A percentile compares a stretch with the other conserved stretches of the same genome.
phyloP scores from a whole-genome alignment of 1,284 basidiomycete species.

The Ganoderma lingzhi region DNA sequence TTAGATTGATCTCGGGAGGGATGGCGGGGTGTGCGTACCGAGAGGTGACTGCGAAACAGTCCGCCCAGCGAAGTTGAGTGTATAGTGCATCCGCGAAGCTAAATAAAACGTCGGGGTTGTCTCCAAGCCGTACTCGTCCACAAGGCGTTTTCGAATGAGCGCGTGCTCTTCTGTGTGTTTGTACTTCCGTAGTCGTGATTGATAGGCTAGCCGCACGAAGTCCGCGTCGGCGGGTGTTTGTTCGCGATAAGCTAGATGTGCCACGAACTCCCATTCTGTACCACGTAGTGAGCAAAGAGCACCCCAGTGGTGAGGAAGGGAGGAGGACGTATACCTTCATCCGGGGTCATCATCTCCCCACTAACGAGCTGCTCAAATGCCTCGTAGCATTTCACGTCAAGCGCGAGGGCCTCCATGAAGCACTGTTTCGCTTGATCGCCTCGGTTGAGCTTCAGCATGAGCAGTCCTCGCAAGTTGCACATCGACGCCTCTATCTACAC shows the following conservation, averaged over 20 bases:
- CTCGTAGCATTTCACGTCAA: slow-evolving; percentile 98
- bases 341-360: slow-evolving; percentile 92
- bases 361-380: slow-evolving; percentile 91
- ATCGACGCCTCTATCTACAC: slow-evolving; percentile 91
- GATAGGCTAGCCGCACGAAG: slow-evolving; percentile 93
- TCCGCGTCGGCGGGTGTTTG: slow-evolving; percentile 90
- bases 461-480: slow-evolving; percentile 91
- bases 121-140: slow-evolving; percentile 81
- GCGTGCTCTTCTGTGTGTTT: slow-evolving; percentile 86
- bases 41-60: slow-evolving; percentile 90
- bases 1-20: background rate
- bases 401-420: slow-evolving; percentile 93
- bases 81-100: slow-evolving; percentile 94
- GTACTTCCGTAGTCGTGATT: slow-evolving; percentile 90
- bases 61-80: slow-evolving; percentile 89
- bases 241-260: slow-evolving; percentile 81
- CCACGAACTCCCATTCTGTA: slow-evolving; percentile 96
- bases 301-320: background rate
- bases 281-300: background rate
- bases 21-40: slow-evolving; percentile 53
- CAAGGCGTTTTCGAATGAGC: slow-evolving; percentile 75
- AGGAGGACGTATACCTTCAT: slow-evolving; percentile 72
- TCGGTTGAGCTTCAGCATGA: slow-evolving; percentile 94
- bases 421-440: slow-evolving; percentile 90
- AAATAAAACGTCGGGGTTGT: slow-evolving; percentile 93